A percentile compares a stretch with the other conserved stretches of the same genome.
Conservation (phyloP, 129 eudicot genomes). For the Centella asiatica region DNA sequence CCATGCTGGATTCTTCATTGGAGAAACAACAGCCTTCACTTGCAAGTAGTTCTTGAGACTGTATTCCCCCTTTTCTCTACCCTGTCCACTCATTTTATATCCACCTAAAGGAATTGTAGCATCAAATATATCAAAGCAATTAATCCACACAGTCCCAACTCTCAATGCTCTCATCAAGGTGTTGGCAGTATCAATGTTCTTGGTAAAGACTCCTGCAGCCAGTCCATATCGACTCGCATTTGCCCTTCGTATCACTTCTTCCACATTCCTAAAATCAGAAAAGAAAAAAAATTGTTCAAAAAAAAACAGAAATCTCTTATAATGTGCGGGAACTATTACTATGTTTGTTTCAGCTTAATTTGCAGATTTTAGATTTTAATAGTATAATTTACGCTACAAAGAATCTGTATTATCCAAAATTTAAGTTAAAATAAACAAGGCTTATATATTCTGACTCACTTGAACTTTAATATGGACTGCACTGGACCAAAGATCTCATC, state of each 20-base stretch:
- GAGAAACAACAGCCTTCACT: slow-evolving; percentile 58
- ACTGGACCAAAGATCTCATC: slow-evolving; percentile 81
- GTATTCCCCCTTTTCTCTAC: slow-evolving; percentile 62
- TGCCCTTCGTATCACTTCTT: slow-evolving; percentile 50
- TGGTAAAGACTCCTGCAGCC: slow-evolving; percentile 63
- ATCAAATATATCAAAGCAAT: slow-evolving; percentile 49
- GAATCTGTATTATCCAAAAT: too few relatives aligned
- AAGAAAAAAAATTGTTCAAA: not conserved
- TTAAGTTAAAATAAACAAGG: not conserved
- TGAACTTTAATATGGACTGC: slow-evolving; percentile 53
- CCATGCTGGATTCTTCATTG: slow-evolving; percentile 62
- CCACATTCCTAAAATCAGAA: slow-evolving; percentile 29
- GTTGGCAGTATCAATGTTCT: slow-evolving; percentile 56
- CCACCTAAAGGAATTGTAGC: slow-evolving; percentile 72
- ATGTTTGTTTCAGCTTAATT: too few relatives aligned
- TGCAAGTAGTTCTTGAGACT: slow-evolving; percentile 59
- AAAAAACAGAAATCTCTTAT: not conserved
- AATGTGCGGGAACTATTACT: too few relatives aligned
- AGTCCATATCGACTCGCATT: slow-evolving; percentile 42
- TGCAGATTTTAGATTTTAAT: too few relatives aligned
- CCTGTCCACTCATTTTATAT: slow-evolving; percentile 63
- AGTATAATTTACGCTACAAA: too few relatives aligned
- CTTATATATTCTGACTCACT: slow-evolving; percentile 21
- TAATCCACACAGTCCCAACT: slow-evolving; percentile 63
- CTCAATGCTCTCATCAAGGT: slow-evolving; percentile 48